phyloP scores from a whole-genome alignment of 2,329 filamentous ascomycete species.

The Penicillium sp. region DNA sequence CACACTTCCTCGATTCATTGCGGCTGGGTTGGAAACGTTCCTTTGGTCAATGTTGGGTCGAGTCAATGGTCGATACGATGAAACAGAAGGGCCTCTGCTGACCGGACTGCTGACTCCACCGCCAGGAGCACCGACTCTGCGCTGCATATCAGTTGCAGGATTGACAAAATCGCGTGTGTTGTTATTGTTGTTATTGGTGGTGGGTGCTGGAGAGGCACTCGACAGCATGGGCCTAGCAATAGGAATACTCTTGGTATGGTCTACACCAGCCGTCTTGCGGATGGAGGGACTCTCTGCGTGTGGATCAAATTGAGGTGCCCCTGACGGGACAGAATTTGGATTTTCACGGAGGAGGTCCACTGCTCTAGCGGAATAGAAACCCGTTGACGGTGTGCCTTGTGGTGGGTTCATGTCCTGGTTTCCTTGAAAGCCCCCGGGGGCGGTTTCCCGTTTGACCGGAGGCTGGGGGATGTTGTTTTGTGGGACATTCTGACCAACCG shows the following conservation, averaged over 20 bases:
- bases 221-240: constrained; percentile 53
- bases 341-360: constrained; percentile 57
- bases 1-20: constrained; percentile 20
- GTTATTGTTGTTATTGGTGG: constrained; percentile 24
- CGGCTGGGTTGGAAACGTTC: constrained; percentile 17
- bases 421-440: neutral
- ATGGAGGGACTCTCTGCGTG: constrained; percentile 79
- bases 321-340: constrained; percentile 42
- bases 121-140: constrained; percentile 37
- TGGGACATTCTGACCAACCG: constrained; percentile 9
- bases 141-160: constrained; percentile 35
- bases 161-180: constrained; percentile 37
- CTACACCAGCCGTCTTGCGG: constrained; percentile 81
- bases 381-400: constrained; percentile 35
- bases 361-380: constrained; percentile 70
- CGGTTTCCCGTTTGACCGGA: constrained; percentile 29
- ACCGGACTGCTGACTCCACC: constrained; percentile 32
- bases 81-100: constrained; percentile 36
- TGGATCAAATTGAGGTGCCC: constrained; percentile 65
- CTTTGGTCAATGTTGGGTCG: constrained; percentile 37
- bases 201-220: constrained; percentile 29
- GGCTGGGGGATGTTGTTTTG: constrained; percentile 17
- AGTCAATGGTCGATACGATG: constrained; percentile 47
- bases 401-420: constrained; percentile 30
- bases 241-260: constrained; percentile 74